A percentile compares a stretch with the other conserved stretches of the same genome.
These are phyloP conservation scores for Aspergillus asperescens DNA, from an alignment of 495 filamentous ascomycete species.

Conservation along the genomic window DNA sequence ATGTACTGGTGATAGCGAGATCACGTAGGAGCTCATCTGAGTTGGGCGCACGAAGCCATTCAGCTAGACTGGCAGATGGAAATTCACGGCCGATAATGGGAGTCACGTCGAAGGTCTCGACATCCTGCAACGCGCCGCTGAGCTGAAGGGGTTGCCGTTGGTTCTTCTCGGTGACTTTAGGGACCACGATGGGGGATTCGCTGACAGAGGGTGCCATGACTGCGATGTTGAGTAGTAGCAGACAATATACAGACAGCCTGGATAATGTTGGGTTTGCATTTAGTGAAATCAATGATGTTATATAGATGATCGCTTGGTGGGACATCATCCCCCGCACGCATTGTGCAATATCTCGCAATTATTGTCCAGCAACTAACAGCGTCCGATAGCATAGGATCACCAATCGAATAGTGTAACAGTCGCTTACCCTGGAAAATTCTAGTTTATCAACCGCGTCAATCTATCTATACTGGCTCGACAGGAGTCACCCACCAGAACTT, in stretches of 20 bases:
- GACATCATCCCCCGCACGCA: constrained; percentile 5
- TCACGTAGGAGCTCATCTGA: constrained; percentile 51
- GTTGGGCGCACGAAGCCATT: constrained; percentile 47
- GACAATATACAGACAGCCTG: too few species aligned
- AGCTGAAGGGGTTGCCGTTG: constrained; percentile 38
- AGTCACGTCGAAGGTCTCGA: constrained; percentile 50
- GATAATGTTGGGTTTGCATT: background rate
- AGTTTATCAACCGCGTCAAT: too few species aligned
- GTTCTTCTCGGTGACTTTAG: constrained; percentile 3
- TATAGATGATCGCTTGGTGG: background rate
- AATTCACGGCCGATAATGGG: constrained; percentile 61
- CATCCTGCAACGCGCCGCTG: constrained; percentile 47
- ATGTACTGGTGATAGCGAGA: constrained; percentile 54
- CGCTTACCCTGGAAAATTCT: background rate
- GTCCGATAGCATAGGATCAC: background rate
- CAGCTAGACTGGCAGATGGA: constrained; percentile 45
- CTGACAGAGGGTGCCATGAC: background rate
- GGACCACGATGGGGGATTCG: background rate
- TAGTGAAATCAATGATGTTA: background rate
- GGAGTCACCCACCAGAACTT: too few species aligned
- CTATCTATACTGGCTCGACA: too few species aligned
- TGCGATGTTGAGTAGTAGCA: background rate
- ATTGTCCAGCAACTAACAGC: background rate
- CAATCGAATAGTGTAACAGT: background rate
- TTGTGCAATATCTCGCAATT: constrained; percentile 8